Conservation (phyloP, 768 basidiomycete species). For the Lactarius vividus region DNA sequence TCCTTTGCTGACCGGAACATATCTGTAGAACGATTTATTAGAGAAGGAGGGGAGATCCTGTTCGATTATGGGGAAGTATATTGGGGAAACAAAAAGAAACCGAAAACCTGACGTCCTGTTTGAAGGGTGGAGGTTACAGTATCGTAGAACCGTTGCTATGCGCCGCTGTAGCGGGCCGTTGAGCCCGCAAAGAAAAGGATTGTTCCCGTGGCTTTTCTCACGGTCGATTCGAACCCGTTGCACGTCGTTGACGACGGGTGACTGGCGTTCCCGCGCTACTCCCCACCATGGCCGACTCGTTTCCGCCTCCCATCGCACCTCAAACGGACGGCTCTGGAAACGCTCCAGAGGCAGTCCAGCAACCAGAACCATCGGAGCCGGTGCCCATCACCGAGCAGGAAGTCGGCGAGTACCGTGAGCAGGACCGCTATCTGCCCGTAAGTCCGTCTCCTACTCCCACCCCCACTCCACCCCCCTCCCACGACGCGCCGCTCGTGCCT, state of each 20-base stretch:
- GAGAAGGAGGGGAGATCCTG: slow-evolving; percentile 10
- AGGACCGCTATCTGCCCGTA: slow-evolving; percentile 93
- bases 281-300: slow-evolving; percentile 24
- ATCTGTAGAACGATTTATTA: slow-evolving; percentile 4
- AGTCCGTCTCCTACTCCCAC: slow-evolving; percentile 30
- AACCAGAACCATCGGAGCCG: slow-evolving; percentile 44
- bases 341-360: slow-evolving; percentile 34
- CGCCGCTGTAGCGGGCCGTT: slow-evolving; percentile 6
- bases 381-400: slow-evolving; percentile 87
- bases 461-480: not conserved
- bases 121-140: too few relatives aligned
- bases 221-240: slow-evolving; percentile 9
- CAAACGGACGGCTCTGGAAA: slow-evolving; percentile 23
- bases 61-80: slow-evolving; percentile 18
- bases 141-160: too few relatives aligned
- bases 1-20: not conserved
- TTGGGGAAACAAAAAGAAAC: not conserved
- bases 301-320: slow-evolving; percentile 25
- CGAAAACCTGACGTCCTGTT: not conserved
- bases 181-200: not conserved
- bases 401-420: slow-evolving; percentile 91
- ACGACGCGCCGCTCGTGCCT: not conserved
- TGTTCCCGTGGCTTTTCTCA: slow-evolving; percentile 10
- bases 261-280: slow-evolving; percentile 20
- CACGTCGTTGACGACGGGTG: slow-evolving; percentile 16